Percentiles rank a stretch among this genome's conserved stretches.
These are phyloP conservation scores for Solanum etuberosum DNA, from an alignment of 257 asterid species.

Conservation along the genomic window DNA sequence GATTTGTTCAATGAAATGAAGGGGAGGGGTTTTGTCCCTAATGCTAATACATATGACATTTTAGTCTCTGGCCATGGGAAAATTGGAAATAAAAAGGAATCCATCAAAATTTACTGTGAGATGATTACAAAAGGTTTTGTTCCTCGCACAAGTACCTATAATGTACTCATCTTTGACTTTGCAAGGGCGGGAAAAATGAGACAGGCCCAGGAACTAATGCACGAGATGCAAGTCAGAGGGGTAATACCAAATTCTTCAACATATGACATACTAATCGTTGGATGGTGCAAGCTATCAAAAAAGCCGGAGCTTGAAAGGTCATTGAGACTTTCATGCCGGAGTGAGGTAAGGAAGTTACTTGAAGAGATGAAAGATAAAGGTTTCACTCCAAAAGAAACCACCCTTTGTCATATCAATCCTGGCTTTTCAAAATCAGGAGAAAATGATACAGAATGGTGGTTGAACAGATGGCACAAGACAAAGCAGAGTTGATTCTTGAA, in stretches of 20 bases:
- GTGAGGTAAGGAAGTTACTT: constrained; percentile 61
- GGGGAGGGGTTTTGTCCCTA: constrained; percentile 41
- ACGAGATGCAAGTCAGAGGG: constrained; percentile 70
- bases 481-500: constrained; percentile 18
- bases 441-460: constrained; percentile 53
- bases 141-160: constrained; percentile 69
- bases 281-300: constrained; percentile 66
- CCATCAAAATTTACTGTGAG: constrained; percentile 73
- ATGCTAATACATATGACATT: constrained; percentile 53
- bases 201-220: constrained; percentile 78
- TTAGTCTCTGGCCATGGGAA: constrained; percentile 66
- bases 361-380: constrained; percentile 63
- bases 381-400: constrained; percentile 50
- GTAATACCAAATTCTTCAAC: constrained; percentile 66
- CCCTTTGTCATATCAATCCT: constrained; percentile 47
- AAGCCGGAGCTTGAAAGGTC: constrained; percentile 30
- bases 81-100: constrained; percentile 66
- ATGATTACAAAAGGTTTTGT: constrained; percentile 74
- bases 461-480: constrained; percentile 42
- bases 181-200: constrained; percentile 78
- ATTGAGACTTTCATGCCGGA: constrained; percentile 31
- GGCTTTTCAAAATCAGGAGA: constrained; percentile 69
- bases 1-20: constrained; percentile 52
- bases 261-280: constrained; percentile 64
- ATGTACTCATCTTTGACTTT: constrained; percentile 60